Evolutionary conservation across 2,329 filamentous ascomycete species (phyloP).

Genomic region (Penicillium sp.): DNA sequence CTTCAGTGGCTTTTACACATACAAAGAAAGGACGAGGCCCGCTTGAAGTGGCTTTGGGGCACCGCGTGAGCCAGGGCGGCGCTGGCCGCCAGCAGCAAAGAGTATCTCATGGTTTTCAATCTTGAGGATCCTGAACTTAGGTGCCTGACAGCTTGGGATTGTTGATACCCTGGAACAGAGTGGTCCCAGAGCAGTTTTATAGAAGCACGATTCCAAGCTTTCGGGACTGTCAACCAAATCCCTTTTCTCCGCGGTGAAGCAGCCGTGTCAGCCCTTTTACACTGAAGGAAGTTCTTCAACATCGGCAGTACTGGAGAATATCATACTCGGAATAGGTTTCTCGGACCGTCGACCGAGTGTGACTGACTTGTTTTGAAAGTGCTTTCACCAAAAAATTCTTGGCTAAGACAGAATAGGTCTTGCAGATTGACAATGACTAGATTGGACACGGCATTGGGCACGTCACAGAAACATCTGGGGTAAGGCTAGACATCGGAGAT

Average conservation of each 20-base stretch:
- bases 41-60: constrained; percentile 8
- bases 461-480: not conserved
- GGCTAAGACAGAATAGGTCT: not conserved
- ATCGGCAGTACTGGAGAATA: not conserved
- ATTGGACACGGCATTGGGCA: not conserved
- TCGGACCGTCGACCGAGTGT: not conserved
- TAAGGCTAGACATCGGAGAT: not conserved
- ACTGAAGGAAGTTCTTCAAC: not conserved
- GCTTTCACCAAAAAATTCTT: not conserved
- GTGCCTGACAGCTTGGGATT: not conserved
- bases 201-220: not conserved
- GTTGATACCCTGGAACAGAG: not conserved
- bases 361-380: not conserved
- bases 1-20: not conserved
- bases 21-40: constrained; percentile 12
- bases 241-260: not conserved
- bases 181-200: not conserved
- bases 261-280: not conserved
- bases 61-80: constrained; percentile 10
- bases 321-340: not conserved
- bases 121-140: not conserved
- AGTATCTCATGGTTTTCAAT: constrained; percentile 7
- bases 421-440: not conserved
- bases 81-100: constrained; percentile 5
- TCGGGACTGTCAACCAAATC: not conserved